phyloP scores from a whole-genome alignment of 306 rosid species.

The Hippophae rhamnoides region DNA sequence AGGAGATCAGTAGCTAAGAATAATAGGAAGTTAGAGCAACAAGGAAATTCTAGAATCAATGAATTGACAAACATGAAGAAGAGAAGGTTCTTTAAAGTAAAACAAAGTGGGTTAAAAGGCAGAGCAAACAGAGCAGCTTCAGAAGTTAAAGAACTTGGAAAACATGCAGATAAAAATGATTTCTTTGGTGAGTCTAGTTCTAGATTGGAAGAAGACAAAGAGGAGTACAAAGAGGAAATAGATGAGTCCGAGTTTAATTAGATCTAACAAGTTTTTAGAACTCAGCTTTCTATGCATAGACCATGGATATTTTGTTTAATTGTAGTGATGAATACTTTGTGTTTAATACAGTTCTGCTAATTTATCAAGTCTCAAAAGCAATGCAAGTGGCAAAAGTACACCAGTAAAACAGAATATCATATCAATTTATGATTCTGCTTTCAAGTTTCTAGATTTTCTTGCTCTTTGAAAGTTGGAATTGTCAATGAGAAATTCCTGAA shows the following conservation, averaged over 20 bases:
- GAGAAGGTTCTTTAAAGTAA: conserved; percentile 22
- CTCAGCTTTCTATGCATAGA: neutral
- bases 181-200: conserved; percentile 20
- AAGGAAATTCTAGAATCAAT: conserved; percentile 21
- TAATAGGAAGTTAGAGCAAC: conserved; percentile 26
- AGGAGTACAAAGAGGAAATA: conserved; percentile 41
- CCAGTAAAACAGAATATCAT: too few species aligned
- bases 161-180: conserved; percentile 13
- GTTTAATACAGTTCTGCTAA: too few species aligned
- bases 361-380: too few species aligned
- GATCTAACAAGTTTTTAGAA: neutral
- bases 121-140: conserved; percentile 14
- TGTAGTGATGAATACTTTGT: too few species aligned
- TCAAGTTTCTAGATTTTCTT: too few species aligned
- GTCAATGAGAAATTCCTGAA: too few species aligned
- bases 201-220: conserved; percentile 26
- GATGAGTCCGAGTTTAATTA: conserved; percentile 38
- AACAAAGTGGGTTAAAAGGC: conserved; percentile 14
- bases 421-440: too few species aligned
- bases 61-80: conserved; percentile 16
- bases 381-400: too few species aligned
- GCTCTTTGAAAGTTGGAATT: too few species aligned
- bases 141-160: conserved; percentile 16
- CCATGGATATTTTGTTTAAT: too few species aligned
- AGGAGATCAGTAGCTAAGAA: conserved; percentile 35